Evolutionary conservation across 345 rosid genomes (phyloP).

Genomic region (Erodium maritimum): DNA sequence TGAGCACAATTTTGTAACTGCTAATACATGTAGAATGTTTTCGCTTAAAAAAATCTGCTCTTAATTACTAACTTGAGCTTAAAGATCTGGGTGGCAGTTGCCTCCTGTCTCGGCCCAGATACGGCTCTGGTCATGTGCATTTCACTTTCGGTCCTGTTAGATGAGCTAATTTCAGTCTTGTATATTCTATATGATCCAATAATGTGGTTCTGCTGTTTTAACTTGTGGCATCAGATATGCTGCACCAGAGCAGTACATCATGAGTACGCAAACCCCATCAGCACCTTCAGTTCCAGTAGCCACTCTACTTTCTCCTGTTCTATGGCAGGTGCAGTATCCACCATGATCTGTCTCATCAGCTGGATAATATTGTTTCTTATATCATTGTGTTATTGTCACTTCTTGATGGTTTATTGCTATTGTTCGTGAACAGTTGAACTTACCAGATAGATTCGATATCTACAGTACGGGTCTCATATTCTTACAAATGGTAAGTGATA

Average conservation of each 20-base stretch:
- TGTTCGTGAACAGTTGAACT: constrained; percentile 58
- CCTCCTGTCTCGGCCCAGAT: too few relatives aligned
- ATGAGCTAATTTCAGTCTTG: too few relatives aligned
- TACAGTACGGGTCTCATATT: constrained; percentile 87
- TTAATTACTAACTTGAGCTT: too few relatives aligned
- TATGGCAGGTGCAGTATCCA: constrained; percentile 71
- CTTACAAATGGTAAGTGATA: constrained; percentile 72
- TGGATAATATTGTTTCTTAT: constrained; percentile 8
- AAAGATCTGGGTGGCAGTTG: too few relatives aligned
- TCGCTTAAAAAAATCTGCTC: too few relatives aligned
- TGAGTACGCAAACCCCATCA: constrained; percentile 99
- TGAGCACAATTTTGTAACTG: too few relatives aligned
- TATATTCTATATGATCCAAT: background rate
- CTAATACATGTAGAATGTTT: too few relatives aligned
- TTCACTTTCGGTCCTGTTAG: too few relatives aligned
- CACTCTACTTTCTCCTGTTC: constrained; percentile 84
- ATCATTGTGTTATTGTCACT: background rate
- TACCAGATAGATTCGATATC: constrained; percentile 91
- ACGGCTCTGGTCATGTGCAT: too few relatives aligned
- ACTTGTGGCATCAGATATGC: constrained; percentile 43
- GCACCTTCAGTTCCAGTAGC: constrained; percentile 98
- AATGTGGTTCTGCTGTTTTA: background rate
- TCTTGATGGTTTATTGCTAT: constrained; percentile 9
- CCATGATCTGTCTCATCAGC: background rate
- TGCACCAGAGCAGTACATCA: constrained; percentile 97